Base-by-base conservation (phyloP, 345 rosid species). In the Capsella bursapastoris region DNA sequence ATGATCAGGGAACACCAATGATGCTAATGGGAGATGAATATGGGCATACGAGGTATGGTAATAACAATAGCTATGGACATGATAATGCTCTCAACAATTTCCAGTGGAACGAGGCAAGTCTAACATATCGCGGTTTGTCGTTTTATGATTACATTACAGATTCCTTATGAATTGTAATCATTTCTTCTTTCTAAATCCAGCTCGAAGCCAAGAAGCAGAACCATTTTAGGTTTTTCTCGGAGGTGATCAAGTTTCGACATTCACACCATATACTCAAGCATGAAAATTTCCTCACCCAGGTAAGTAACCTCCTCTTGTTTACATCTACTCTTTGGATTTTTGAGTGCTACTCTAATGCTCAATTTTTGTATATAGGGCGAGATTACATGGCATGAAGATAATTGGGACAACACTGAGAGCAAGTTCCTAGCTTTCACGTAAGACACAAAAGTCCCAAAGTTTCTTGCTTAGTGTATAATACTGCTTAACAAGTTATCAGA, bases 11-110 rank as follows among this genome's bases (percentile, higher is more conserved):
- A 71, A 81, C 82, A 48, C 97, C 97, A 56, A 90, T 94, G 98
- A 90, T 90, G 96, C 80, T 91, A 43, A 94, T 94, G 98, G 97
- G 98, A 61, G 98, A 91, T 70, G 99, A 91, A 67, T 91, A 95
- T 53, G 97, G 88, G 18, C 97, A 95, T 76, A 86, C 97, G 0
- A 88, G 96, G 28, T 80, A 83, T 80, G 99, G 99, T 70, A 95
- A 91, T 63, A 95, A 91, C 89, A 95, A 90, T 75, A 90, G 97
- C 78, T 91, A 91, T 53, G 99, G 97, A 40, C 97, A 91, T 78
- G 97, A 91, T 83, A 84, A 85, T 15, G 85, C 83, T 66, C 80
- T 95, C 68, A 95, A 95, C 83, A 86, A 91, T 84, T 90, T 91
- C 72, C 93, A 83, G 78, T 91, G 97, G 97, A 75, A 57, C 7